phyloP scores from a whole-genome alignment of 768 basidiomycete genomes.

The Tephrocybe sp. region DNA sequence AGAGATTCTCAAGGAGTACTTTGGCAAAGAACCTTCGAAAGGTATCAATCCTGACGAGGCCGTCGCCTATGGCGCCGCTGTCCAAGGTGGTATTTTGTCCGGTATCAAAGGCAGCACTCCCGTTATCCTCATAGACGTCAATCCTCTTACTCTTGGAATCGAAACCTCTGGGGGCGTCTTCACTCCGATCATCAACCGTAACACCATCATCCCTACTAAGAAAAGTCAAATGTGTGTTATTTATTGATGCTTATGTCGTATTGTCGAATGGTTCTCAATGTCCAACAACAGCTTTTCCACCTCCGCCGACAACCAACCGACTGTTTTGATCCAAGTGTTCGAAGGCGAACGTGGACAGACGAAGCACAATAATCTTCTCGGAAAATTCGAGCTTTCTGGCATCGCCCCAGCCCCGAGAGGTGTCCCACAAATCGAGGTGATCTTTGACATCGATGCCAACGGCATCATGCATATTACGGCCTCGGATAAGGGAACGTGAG shows the following conservation, averaged over 20 bases:
- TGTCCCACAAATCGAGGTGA: slow-evolving; percentile 90
- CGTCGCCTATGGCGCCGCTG: slow-evolving; percentile 72
- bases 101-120: slow-evolving; percentile 55
- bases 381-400: slow-evolving; percentile 89
- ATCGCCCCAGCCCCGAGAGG: slow-evolving; percentile 88
- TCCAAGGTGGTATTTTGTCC: slow-evolving; percentile 66
- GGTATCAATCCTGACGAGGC: slow-evolving; percentile 75
- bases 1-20: slow-evolving; percentile 66
- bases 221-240: slow-evolving; percentile 37
- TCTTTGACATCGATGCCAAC: slow-evolving; percentile 87
- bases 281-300: slow-evolving; percentile 68
- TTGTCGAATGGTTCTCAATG: background rate
- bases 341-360: slow-evolving; percentile 89
- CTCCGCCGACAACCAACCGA: slow-evolving; percentile 85
- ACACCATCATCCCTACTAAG: slow-evolving; percentile 52
- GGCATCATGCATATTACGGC: slow-evolving; percentile 84
- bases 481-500: slow-evolving; percentile 76
- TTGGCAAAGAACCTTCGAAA: slow-evolving; percentile 66
- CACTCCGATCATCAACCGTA: slow-evolving; percentile 50
- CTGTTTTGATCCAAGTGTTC: slow-evolving; percentile 86
- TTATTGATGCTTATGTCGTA: background rate
- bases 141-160: slow-evolving; percentile 56
- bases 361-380: slow-evolving; percentile 88
- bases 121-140: slow-evolving; percentile 58
- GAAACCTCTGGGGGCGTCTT: slow-evolving; percentile 69